Percentiles rank a stretch among this genome's conserved stretches.
These are phyloP conservation scores for Xerocomellus amylosporus DNA, from an alignment of 768 basidiomycete species.

Conservation along the genomic window DNA sequence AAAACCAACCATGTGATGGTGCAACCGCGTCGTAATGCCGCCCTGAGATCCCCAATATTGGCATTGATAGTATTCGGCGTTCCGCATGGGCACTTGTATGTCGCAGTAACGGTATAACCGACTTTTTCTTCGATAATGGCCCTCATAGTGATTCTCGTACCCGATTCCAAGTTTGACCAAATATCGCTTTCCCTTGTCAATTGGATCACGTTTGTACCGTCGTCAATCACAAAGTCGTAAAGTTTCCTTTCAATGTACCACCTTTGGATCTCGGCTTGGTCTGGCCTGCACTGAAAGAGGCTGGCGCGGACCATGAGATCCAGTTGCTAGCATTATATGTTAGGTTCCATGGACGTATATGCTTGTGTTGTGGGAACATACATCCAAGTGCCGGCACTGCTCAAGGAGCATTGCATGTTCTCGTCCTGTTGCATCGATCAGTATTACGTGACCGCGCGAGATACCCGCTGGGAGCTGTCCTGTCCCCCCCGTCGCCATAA, in stretches of 20 bases:
- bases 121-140: background rate
- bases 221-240: conserved; percentile 4
- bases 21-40: too few species aligned
- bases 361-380: too few species aligned
- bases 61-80: background rate
- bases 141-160: conserved; percentile 2
- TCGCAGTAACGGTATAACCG: background rate
- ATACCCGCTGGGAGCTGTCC: too few species aligned
- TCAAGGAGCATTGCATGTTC: too few species aligned
- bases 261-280: background rate
- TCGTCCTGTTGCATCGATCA: too few species aligned
- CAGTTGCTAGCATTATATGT: background rate
- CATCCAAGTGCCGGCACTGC: too few species aligned
- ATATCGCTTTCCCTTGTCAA: background rate
- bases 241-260: conserved; percentile 4
- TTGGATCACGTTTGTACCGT: background rate
- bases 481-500: too few species aligned
- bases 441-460: too few species aligned
- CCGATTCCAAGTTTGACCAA: background rate
- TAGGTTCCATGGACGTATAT: too few species aligned
- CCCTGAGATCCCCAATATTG: background rate
- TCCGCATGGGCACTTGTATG: conserved; percentile 1
- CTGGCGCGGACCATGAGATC: background rate
- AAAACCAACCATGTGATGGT: too few species aligned
- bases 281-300: background rate